Evolutionary conservation across 208 protist genomes (phyloP).

Genomic region (Naegleria gruberi): DNA sequence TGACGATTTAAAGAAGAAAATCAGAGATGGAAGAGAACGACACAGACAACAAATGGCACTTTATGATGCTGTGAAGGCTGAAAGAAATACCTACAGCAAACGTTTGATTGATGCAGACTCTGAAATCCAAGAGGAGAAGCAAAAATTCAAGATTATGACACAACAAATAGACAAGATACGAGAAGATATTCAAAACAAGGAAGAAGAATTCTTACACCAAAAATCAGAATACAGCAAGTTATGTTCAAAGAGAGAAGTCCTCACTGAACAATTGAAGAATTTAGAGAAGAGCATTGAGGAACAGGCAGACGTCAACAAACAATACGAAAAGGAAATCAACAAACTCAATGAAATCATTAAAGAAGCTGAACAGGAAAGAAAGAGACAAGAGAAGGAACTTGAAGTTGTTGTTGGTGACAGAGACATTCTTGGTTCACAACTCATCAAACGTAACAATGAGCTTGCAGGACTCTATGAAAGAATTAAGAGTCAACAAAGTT

Average conservation of each 20-base stretch:
- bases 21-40: constrained; percentile 46
- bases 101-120: constrained; percentile 83
- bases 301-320: constrained; percentile 41
- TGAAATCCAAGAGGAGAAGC: constrained; percentile 80
- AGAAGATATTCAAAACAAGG: constrained; percentile 81
- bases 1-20: constrained; percentile 61
- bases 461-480: constrained; percentile 88
- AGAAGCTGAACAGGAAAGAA: constrained; percentile 69
- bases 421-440: constrained; percentile 77
- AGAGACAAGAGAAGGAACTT: constrained; percentile 77
- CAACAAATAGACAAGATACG: constrained; percentile 77
- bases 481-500: constrained; percentile 82
- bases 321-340: constrained; percentile 61
- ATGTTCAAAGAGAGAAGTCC: constrained; percentile 43
- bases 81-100: constrained; percentile 76
- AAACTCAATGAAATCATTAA: constrained; percentile 80
- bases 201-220: constrained; percentile 54
- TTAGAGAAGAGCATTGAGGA: constrained; percentile 45
- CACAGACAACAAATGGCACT: constrained; percentile 62
- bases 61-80: constrained; percentile 65
- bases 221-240: constrained; percentile 43
- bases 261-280: constrained; percentile 46
- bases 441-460: constrained; percentile 87
- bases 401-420: constrained; percentile 82
- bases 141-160: constrained; percentile 84